Evolutionary conservation across 176 grass and related monocot genomes (phyloP).

Genomic region (Neostapfia colusana): DNA sequence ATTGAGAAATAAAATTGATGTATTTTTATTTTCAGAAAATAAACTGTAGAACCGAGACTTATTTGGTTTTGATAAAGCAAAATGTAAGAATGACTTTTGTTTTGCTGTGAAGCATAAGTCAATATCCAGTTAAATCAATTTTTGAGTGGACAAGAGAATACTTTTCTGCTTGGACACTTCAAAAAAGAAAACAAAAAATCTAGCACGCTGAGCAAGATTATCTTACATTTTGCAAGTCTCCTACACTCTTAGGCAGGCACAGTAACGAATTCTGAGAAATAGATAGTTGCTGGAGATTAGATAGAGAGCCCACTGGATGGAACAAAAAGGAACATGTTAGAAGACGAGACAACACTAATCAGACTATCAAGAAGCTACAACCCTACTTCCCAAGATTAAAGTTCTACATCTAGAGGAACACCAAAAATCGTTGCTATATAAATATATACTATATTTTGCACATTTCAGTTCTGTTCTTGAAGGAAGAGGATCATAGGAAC

Average conservation of each 20-base stretch:
- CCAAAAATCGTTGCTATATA: background rate
- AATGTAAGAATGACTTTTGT: background rate
- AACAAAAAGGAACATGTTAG: constrained; percentile 35
- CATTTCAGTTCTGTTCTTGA: background rate
- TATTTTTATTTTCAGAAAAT: constrained; percentile 15
- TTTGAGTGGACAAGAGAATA: background rate
- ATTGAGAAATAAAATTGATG: constrained; percentile 7
- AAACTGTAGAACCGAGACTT: constrained; percentile 7
- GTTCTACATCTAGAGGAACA: constrained; percentile 1
- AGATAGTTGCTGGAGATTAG: constrained; percentile 75
- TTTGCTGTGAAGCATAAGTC: background rate
- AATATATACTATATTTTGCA: constrained; percentile 17
- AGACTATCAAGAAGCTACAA: constrained; percentile 15
- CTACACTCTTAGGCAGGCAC: constrained; percentile 73
- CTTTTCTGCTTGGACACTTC: background rate
- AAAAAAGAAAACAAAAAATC: constrained; percentile 27
- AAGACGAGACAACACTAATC: constrained; percentile 6
- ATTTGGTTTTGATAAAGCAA: constrained; percentile 17
- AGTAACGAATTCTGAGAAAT: constrained; percentile 74
- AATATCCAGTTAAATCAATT: background rate
- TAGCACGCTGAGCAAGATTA: background rate
- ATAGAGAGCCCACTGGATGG: constrained; percentile 78
- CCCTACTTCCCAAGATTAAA: constrained; percentile 9
- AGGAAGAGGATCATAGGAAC: constrained; percentile 37
- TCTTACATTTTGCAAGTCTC: constrained; percentile 80